Conservation (phyloP, 768 basidiomycete genomes). For the Candolleomyces aberdarensis region DNA sequence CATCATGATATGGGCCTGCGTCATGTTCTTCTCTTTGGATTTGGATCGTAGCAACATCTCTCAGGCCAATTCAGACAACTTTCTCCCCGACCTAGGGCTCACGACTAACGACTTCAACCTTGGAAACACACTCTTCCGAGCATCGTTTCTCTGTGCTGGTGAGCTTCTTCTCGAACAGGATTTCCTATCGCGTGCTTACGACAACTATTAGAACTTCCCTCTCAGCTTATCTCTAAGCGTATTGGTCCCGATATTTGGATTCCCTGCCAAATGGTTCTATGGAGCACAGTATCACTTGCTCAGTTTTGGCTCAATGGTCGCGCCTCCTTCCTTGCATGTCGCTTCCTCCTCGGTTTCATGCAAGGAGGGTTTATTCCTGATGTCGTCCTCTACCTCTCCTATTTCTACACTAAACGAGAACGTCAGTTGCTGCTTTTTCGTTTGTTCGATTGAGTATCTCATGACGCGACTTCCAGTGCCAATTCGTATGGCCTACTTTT, state of each 20-base stretch:
- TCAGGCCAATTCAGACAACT: conserved; percentile 69
- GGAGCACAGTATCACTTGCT: conserved; percentile 53
- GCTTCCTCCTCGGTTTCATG: conserved; percentile 54
- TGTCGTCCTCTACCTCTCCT: conserved; percentile 60
- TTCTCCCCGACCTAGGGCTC: conserved; percentile 56
- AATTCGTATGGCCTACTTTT: conserved; percentile 68
- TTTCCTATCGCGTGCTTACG: not conserved
- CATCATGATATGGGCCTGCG: conserved; percentile 57
- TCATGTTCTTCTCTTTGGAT: conserved; percentile 64
- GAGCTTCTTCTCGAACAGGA: not conserved
- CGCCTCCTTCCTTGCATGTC: conserved; percentile 50
- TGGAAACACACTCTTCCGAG: conserved; percentile 56
- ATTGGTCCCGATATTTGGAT: conserved; percentile 69
- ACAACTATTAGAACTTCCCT: conserved; percentile 48
- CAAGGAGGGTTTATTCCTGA: conserved; percentile 69
- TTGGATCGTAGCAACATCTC: conserved; percentile 59
- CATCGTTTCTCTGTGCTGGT: conserved; percentile 45
- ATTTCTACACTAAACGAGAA: conserved; percentile 60
- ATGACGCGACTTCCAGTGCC: conserved; percentile 37
- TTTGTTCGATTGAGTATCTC: not conserved
- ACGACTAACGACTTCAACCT: conserved; percentile 65
- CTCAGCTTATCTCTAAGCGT: conserved; percentile 64
- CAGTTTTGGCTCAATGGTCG: conserved; percentile 60
- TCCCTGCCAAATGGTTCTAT: conserved; percentile 56
- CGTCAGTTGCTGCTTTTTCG: conserved; percentile 30